A percentile compares a stretch with the other conserved stretches of the same genome.
phyloP scores from a whole-genome alignment of 2,329 filamentous ascomycete species.

The Talaromyces sp. region DNA sequence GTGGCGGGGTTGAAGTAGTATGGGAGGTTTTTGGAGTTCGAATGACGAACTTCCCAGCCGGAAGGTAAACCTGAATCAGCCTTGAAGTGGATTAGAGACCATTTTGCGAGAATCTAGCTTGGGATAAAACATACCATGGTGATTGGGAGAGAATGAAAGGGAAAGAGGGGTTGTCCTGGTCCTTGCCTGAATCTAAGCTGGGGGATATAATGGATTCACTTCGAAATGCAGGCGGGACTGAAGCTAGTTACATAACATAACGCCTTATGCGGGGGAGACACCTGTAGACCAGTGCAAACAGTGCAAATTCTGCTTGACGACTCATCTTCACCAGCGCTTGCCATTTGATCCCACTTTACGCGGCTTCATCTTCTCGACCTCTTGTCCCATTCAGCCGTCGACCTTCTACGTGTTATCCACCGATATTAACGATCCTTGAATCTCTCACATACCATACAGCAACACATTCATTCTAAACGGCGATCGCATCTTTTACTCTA shows the following conservation, averaged over 20 bases:
- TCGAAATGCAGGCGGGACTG: background rate
- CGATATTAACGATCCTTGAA: background rate
- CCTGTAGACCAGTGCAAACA: slow-evolving; percentile 17
- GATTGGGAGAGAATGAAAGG: background rate
- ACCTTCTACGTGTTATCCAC: background rate
- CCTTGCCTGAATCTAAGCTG: background rate
- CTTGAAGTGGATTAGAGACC: slow-evolving; percentile 41
- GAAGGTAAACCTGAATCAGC: slow-evolving; percentile 78
- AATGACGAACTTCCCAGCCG: slow-evolving; percentile 95
- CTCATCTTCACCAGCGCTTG: no score
- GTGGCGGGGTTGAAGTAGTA: slow-evolving; percentile 95
- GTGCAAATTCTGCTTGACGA: background rate
- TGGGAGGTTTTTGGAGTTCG: slow-evolving; percentile 96
- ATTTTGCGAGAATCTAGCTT: background rate
- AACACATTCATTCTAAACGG: background rate
- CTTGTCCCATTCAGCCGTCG: background rate
- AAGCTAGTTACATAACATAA: background rate
- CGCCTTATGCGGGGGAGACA: slow-evolving; percentile 32
- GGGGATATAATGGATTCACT: background rate
- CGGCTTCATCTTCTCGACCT: background rate
- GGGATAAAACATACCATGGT: background rate
- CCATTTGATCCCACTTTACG: no score
- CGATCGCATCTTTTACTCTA: background rate
- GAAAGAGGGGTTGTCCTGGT: background rate
- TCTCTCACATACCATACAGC: background rate